These are phyloP conservation scores for Biscogniauxia sp. DNA, from an alignment of 2,329 filamentous ascomycete species.

Conservation along the genomic window DNA sequence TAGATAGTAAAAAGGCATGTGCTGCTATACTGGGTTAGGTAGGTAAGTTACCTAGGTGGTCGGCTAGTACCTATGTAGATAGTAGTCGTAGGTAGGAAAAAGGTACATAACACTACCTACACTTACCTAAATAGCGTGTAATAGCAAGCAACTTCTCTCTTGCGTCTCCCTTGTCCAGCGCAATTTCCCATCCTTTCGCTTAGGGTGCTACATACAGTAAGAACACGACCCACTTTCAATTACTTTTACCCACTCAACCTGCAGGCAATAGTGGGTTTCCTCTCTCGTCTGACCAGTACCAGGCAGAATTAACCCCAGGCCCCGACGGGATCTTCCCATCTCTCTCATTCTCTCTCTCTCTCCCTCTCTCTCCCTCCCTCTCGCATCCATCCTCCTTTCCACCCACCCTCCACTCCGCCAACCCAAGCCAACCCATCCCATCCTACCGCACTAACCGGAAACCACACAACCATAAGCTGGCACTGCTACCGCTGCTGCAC, in stretches of 20 bases:
- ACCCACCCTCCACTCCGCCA: slow-evolving; percentile 7
- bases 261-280: slow-evolving; percentile 8
- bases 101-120: neutral
- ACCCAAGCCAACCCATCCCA: too few relatives aligned
- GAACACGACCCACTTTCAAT: slow-evolving; percentile 2
- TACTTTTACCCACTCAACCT: slow-evolving; percentile 1
- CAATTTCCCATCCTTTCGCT: slow-evolving; percentile 29
- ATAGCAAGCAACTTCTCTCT: neutral
- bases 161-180: slow-evolving; percentile 20
- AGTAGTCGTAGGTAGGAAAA: too few relatives aligned
- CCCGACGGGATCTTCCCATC: neutral
- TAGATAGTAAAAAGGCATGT: neutral
- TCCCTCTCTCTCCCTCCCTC: neutral
- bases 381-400: slow-evolving; percentile 14
- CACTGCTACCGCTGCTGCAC: too few relatives aligned
- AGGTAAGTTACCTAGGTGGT: too few relatives aligned
- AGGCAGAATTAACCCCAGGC: neutral
- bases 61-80: too few relatives aligned
- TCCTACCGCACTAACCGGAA: too few relatives aligned
- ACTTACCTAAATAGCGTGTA: too few relatives aligned
- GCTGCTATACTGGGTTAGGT: too few relatives aligned
- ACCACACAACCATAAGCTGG: neutral
- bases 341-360: neutral
- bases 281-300: slow-evolving; percentile 1
- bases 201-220: slow-evolving; percentile 21